Evolutionary conservation across 179 eudicot genomes (phyloP).

Genomic region (Carnegiea gigantea): DNA sequence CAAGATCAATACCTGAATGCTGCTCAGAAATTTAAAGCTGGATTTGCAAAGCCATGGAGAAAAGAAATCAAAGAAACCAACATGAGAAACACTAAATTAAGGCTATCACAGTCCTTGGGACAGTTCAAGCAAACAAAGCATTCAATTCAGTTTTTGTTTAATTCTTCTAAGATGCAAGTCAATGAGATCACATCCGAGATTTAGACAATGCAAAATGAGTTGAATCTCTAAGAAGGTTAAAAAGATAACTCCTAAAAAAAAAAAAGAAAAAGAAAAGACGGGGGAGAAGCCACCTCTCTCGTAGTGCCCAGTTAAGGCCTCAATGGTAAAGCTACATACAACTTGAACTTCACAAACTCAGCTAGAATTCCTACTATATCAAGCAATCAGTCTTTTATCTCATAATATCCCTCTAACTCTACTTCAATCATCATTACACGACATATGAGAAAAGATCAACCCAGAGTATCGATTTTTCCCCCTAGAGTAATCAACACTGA

Average conservation of each 20-base stretch:
- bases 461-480: not conserved
- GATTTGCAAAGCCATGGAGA: not conserved
- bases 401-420: not conserved
- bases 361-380: not conserved
- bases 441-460: not conserved
- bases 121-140: not conserved
- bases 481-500: not conserved
- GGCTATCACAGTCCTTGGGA: not conserved
- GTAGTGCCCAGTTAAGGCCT: not conserved
- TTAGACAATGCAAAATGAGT: not conserved
- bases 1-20: not conserved
- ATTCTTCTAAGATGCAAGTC: not conserved
- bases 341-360: not conserved
- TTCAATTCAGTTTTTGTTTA: not conserved
- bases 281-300: not conserved
- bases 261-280: too few species aligned
- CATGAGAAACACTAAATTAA: constrained; percentile 8
- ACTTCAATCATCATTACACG: not conserved
- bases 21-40: not conserved
- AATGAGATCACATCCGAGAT: not conserved
- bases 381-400: not conserved
- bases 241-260: not conserved
- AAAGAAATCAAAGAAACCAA: not conserved
- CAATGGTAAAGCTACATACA: not conserved
- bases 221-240: not conserved